Evolutionary conservation across 768 basidiomycete species (phyloP), one percentile per base, ranked within the genome.

Genomic region (Boletus tomentosulus): DNA sequence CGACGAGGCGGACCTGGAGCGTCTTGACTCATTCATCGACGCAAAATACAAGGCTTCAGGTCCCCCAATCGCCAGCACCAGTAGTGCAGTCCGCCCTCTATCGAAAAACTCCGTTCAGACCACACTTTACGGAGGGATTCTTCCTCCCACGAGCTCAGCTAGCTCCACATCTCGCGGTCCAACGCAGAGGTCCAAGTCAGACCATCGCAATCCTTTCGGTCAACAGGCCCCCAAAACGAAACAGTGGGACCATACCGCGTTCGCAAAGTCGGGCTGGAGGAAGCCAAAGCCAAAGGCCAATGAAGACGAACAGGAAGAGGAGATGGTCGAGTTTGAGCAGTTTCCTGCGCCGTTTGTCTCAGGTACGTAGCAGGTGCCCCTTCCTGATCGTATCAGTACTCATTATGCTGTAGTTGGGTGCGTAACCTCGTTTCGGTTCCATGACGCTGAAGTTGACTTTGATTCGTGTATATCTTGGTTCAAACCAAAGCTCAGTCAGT

Each of bases 171-270:
- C 68, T 71, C 68, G 69, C 24, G 62, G 72, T 37, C 69, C 74
- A 6, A 58, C 75, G 35, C 74, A 74, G 55, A 67, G 74, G 51
- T 72, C 73, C 15, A 79, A 76, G 57, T 78, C 82, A 0, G 66
- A 69, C 16, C 56, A 55, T 27, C 65, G 31, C 31, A 33, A 75
- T 56, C 65, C 69, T 0, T 84, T 82, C 55, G 81, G 82, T 9
- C 76, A 79, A 46, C 81, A 81, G 53, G 76, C 81, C 5, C 76
- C 76, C 19, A 85, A 87, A 68, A 82, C 79, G 1, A 98, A 96
- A 74, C 74, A 77, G 45, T 99, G 97, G 97, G 93, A 98, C 65
- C 86, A 91, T 24, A 92, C 94, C 0, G 83, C 76, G 12, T 96
- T 90, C 63, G 86, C 93, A 6, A 89, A 91, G 72, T 82, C 86